Percentiles rank a stretch among this genome's conserved stretches.
phyloP scores from a whole-genome alignment of 2,329 filamentous ascomycete species.

The Ophiocordyceps sinensis region DNA sequence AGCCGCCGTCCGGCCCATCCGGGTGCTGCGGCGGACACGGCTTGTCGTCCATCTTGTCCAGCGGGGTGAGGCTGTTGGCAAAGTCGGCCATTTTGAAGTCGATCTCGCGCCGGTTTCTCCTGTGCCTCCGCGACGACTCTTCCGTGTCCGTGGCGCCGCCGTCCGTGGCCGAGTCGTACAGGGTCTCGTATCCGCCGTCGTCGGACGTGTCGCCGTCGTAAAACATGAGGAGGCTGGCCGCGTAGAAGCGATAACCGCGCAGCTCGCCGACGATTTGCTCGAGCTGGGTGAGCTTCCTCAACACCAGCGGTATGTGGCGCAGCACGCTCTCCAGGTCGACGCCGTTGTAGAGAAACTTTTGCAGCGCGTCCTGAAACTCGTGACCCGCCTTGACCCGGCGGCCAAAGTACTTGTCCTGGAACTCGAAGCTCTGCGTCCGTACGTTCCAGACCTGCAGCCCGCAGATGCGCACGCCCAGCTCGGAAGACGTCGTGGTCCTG shows the following conservation, averaged over 20 bases:
- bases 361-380: slow-evolving; percentile 81
- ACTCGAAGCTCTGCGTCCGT: slow-evolving; percentile 70
- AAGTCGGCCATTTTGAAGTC: slow-evolving; percentile 98
- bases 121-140: slow-evolving; percentile 30
- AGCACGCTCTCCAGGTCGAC: slow-evolving; percentile 65
- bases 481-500: slow-evolving; percentile 75
- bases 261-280: slow-evolving; percentile 71
- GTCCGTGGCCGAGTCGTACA: slow-evolving; percentile 43
- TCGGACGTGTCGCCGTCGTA: slow-evolving; percentile 72
- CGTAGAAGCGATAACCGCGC: slow-evolving; percentile 85
- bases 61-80: slow-evolving; percentile 87
- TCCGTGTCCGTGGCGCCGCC: slow-evolving; percentile 42
- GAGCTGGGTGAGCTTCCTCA: slow-evolving; percentile 70
- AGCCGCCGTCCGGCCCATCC: slow-evolving; percentile 71
- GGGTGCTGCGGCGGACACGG: slow-evolving; percentile 72
- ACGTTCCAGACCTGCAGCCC: slow-evolving; percentile 95
- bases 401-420: slow-evolving; percentile 96
- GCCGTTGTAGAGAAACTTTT: slow-evolving; percentile 82
- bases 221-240: slow-evolving; percentile 84
- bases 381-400: slow-evolving; percentile 72
- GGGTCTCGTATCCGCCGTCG: slow-evolving; percentile 30
- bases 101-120: slow-evolving; percentile 46
- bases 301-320: slow-evolving; percentile 73
- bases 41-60: slow-evolving; percentile 50
- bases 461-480: slow-evolving; percentile 85